phyloP scores from a whole-genome alignment of 306 rosid genomes.

The Rubus parviflorus region DNA sequence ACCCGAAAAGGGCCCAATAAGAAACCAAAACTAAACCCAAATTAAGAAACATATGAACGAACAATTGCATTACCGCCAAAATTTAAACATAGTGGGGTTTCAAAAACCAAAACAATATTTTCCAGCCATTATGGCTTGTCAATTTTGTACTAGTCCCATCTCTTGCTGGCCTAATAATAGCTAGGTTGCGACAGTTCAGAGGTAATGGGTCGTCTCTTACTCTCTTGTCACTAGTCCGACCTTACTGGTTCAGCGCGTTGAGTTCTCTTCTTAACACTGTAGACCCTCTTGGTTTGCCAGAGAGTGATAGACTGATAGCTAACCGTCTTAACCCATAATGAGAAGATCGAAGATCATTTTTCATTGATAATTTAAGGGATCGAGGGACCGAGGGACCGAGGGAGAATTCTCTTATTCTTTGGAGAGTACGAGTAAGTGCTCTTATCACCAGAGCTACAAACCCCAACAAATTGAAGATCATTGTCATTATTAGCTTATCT shows the following conservation, averaged over 20 bases:
- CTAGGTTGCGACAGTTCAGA: neutral
- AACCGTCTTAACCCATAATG: too few species aligned
- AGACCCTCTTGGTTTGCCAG: neutral
- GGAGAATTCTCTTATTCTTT: neutral
- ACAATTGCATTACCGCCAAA: conserved; percentile 1
- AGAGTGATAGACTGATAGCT: too few species aligned
- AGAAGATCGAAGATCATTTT: neutral
- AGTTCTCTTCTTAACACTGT: too few species aligned
- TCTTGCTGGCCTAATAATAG: neutral
- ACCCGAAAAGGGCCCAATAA: too few species aligned
- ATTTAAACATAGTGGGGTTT: neutral
- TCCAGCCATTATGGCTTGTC: neutral
- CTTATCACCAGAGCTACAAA: neutral
- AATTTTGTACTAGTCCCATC: neutral
- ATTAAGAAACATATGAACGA: too few species aligned
- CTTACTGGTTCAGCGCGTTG: neutral
- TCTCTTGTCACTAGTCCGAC: neutral
- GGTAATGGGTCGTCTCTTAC: neutral
- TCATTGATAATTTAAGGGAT: neutral
- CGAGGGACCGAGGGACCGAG: too few species aligned
- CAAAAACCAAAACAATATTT: neutral
- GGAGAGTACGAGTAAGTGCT: neutral
- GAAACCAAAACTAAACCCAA: too few species aligned
- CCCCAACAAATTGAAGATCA: neutral
- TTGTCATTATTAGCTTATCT: neutral